Conservation (phyloP, 306 rosid genomes). For the Morella rubra region DNA sequence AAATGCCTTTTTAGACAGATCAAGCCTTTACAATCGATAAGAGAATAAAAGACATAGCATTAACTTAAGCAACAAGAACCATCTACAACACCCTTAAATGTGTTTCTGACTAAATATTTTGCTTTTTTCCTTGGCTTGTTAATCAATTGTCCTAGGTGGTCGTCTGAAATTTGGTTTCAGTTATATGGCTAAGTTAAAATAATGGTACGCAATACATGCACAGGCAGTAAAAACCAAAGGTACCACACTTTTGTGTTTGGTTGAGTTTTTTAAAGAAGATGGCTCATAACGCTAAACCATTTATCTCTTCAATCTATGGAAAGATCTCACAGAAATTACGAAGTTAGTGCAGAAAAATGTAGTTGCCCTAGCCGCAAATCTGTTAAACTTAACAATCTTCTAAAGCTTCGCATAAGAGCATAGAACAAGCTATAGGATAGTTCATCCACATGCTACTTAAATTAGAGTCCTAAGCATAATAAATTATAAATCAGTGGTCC, state of each 20-base stretch:
- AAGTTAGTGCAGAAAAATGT: too few species aligned
- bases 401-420: not conserved
- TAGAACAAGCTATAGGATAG: not conserved
- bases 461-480: not conserved
- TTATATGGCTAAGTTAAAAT: not conserved
- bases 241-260: not conserved
- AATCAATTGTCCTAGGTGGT: not conserved
- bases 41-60: not conserved
- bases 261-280: not conserved
- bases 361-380: too few species aligned
- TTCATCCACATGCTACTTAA: not conserved
- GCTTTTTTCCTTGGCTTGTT: not conserved
- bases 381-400: not conserved
- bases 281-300: not conserved
- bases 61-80: not conserved
- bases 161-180: not conserved
- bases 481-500: not conserved
- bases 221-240: not conserved
- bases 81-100: not conserved
- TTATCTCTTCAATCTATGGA: not conserved
- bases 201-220: not conserved
- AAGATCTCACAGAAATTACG: too few species aligned
- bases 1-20: not conserved
- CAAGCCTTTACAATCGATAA: not conserved
- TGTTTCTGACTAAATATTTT: not conserved